Evolutionary conservation across 2,329 filamentous ascomycete genomes (phyloP), one percentile per base, ranked within the genome.

Genomic region (Orbilia quercus): DNA sequence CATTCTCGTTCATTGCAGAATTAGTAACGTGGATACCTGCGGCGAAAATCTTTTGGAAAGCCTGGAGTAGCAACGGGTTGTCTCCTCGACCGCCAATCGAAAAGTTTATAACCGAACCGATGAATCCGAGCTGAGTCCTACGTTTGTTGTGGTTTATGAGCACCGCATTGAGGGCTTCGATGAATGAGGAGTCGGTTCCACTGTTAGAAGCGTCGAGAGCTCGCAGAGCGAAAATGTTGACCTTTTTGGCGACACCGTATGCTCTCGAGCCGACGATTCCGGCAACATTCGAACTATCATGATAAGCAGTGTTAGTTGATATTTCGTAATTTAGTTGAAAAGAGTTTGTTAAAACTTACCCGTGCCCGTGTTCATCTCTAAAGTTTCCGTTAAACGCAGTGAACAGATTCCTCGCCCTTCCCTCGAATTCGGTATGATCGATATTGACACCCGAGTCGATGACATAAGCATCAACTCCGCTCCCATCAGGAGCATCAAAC

Each of bases 41-140:
- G 4, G 76, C 74, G 75, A 82, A 82, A 34, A 84, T 84, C n/a
- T 78, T 79, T 34, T 82, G 79, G 11, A 87, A 81, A 45, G 84
- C 84, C 25, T 78, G 78, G 80, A 86, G 86, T 77, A 86, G 81
- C 44, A 84, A 80, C 0, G 79, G 74, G 0, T 82, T 84, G 57
- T 76, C 77, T 31, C 78, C 81, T 28, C 79, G 73, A 1, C 83
- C 84, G 11, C 85, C 85, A 0, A 88, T 82, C 14, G 84, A 87
- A 84, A 88, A 84, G 80, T 82, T 85, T 65, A 86, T 82, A 12
- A 87, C 84, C 1, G 84, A 75, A 75, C 62, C 77, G 23, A 54
- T 38, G 50, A 77, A 77, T n/a, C 38, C 18, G 3, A 79, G 78
- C n/a, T 83, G 80, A 6, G 80, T 77, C 73, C 81, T 80, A 76